These are phyloP conservation scores for Oidiodendron maius DNA, from an alignment of 495 filamentous ascomycete genomes.

Conservation along the genomic window DNA sequence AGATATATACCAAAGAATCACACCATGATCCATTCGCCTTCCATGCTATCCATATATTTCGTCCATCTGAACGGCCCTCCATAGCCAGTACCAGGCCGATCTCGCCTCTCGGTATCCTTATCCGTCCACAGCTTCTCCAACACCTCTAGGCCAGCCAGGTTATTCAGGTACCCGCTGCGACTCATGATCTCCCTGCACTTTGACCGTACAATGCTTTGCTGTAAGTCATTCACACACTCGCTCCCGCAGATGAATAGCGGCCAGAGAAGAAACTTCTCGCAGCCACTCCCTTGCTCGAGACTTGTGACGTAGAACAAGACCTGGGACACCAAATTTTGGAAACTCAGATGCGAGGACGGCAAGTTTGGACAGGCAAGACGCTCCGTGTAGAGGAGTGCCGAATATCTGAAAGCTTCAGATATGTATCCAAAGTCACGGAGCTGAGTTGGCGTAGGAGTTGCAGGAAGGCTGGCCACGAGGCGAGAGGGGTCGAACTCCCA, in stretches of 20 bases:
- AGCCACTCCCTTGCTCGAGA: slow-evolving; percentile 56
- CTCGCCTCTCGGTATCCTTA: slow-evolving; percentile 33
- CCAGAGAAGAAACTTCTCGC: slow-evolving; percentile 90
- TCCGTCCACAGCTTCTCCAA: slow-evolving; percentile 78
- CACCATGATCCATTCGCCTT: slow-evolving; percentile 86
- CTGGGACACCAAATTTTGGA: slow-evolving; percentile 75
- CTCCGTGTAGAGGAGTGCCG: slow-evolving; percentile 86
- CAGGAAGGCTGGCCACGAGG: slow-evolving; percentile 35
- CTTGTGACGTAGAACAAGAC: slow-evolving; percentile 76
- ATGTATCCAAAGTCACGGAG: slow-evolving; percentile 51
- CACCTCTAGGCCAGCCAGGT: slow-evolving; percentile 77
- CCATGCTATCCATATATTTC: slow-evolving; percentile 65
- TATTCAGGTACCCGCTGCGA: slow-evolving; percentile 88
- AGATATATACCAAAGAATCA: too few species aligned
- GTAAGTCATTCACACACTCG: slow-evolving; percentile 79
- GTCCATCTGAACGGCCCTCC: slow-evolving; percentile 66
- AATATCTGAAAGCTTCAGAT: slow-evolving; percentile 85
- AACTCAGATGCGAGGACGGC: slow-evolving; percentile 68
- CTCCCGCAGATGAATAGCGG: slow-evolving; percentile 87
- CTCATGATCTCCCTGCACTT: slow-evolving; percentile 82
- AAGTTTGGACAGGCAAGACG: slow-evolving; percentile 75
- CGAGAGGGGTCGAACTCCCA: slow-evolving; percentile 66
- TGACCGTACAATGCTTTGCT: slow-evolving; percentile 69
- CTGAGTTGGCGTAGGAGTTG: slow-evolving; percentile 38
- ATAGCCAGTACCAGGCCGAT: slow-evolving; percentile 23